phyloP scores from a whole-genome alignment of 768 basidiomycete species.

The Boletus coccyginus region DNA sequence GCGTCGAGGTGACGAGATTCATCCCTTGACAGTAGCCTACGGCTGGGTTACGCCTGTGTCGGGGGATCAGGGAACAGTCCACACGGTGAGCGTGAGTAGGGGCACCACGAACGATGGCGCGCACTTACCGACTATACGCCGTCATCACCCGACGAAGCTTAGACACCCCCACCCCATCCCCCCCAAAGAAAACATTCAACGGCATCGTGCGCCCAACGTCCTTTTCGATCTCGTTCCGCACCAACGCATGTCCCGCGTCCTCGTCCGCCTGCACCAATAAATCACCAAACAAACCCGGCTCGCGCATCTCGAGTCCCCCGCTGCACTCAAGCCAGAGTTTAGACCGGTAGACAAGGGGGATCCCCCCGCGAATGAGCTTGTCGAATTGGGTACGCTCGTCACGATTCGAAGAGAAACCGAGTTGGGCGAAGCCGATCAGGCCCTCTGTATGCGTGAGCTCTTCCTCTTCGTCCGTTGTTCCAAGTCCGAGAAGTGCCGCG shows the following conservation, averaged over 20 bases:
- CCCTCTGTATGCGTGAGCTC: slow-evolving; percentile 82
- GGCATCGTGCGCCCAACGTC: slow-evolving; percentile 93
- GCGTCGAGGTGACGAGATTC: slow-evolving; percentile 93
- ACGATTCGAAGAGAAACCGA: slow-evolving; percentile 66
- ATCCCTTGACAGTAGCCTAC: slow-evolving; percentile 96
- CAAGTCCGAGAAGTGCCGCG: slow-evolving; percentile 67
- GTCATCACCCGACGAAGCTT: slow-evolving; percentile 87
- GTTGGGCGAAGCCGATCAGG: slow-evolving; percentile 86
- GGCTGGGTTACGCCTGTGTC: slow-evolving; percentile 74
- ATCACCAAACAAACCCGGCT: slow-evolving; percentile 89
- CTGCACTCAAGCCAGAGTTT: slow-evolving; percentile 94
- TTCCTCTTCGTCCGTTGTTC: slow-evolving; percentile 61
- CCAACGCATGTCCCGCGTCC: slow-evolving; percentile 44
- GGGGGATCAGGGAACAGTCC: neutral
- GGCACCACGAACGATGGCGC: neutral
- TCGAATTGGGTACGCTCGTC: slow-evolving; percentile 81
- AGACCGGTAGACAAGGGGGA: slow-evolving; percentile 83
- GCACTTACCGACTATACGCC: slow-evolving; percentile 84
- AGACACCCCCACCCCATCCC: slow-evolving; percentile 90
- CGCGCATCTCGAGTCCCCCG: slow-evolving; percentile 86
- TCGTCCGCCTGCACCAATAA: slow-evolving; percentile 56
- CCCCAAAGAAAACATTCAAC: slow-evolving; percentile 93
- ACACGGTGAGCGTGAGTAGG: neutral
- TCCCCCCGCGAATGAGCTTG: slow-evolving; percentile 75
- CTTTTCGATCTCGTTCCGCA: slow-evolving; percentile 88